Percentiles rank a stretch among this genome's conserved stretches.
phyloP scores from a whole-genome alignment of 106 monocot species.

The Alisma plantagoaquatica region DNA sequence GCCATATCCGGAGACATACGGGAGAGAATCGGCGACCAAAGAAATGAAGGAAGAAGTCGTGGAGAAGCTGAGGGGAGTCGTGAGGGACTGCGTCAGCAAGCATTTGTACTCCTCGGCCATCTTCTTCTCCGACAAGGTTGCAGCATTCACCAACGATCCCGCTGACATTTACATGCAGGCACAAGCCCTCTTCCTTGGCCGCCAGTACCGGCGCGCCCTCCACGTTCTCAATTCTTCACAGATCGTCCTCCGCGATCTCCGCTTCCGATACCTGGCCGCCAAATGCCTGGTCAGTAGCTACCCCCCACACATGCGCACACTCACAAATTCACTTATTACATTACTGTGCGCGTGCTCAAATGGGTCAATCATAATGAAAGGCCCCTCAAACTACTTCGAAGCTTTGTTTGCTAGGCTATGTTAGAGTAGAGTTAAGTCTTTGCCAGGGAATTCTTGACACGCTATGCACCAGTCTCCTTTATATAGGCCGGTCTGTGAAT shows the following conservation, averaged over 20 bases:
- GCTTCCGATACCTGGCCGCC: constrained; percentile 96
- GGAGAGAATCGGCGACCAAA: not conserved
- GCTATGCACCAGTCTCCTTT: too few relatives aligned
- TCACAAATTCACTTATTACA: too few relatives aligned
- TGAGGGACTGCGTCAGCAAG: constrained; percentile 90
- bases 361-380: too few relatives aligned
- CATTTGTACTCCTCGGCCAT: constrained; percentile 95
- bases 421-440: too few relatives aligned
- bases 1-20: too few relatives aligned
- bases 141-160: constrained; percentile 67
- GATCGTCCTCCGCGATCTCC: constrained; percentile 66
- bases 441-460: too few relatives aligned
- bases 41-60: constrained; percentile 53
- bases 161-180: constrained; percentile 99
- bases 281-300: constrained; percentile 62
- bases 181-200: constrained; percentile 88
- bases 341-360: too few relatives aligned
- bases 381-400: too few relatives aligned
- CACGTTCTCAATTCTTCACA: constrained; percentile 78
- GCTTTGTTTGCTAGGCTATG: too few relatives aligned
- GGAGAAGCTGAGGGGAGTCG: constrained; percentile 79
- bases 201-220: constrained; percentile 87
- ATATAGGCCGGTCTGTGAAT: too few relatives aligned
- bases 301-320: too few relatives aligned
- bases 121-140: constrained; percentile 96